A percentile compares a stretch with the other conserved stretches of the same genome.
phyloP scores from a whole-genome alignment of 1,284 basidiomycete species.

The Tilletia setariae region DNA sequence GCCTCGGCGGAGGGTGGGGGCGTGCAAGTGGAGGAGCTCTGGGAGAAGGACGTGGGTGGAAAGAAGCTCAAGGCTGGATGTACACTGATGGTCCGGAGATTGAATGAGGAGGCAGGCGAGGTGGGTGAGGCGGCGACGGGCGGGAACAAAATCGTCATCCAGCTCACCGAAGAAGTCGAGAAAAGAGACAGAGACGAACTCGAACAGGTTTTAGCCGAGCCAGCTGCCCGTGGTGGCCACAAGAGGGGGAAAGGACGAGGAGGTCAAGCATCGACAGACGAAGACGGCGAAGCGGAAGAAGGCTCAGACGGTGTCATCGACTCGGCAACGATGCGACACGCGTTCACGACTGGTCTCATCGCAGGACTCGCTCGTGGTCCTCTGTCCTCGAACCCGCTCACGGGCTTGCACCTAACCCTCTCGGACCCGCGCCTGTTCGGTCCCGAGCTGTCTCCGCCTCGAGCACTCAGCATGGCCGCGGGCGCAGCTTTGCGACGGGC shows the following conservation, averaged over 20 bases:
- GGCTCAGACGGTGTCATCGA: conserved; percentile 26
- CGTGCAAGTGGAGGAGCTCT: conserved; percentile 26
- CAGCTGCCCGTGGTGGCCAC: neutral
- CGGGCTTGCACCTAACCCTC: conserved; percentile 32
- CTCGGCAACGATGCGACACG: conserved; percentile 18
- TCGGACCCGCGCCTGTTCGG: conserved; percentile 33
- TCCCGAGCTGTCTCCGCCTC: conserved; percentile 31
- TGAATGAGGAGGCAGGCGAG: conserved; percentile 26
- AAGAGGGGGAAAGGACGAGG: neutral
- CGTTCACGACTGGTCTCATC: conserved; percentile 29
- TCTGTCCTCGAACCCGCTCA: conserved; percentile 43
- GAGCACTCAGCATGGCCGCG: conserved; percentile 35
- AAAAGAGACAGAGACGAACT: neutral
- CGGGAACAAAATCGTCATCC: conserved; percentile 38
- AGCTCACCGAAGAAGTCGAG: conserved; percentile 18
- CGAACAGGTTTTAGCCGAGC: too few species aligned
- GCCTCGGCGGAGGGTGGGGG: conserved; percentile 6
- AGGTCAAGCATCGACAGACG: neutral
- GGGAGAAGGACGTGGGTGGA: conserved; percentile 45
- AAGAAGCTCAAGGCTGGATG: conserved; percentile 37
- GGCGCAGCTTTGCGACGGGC: conserved; percentile 32
- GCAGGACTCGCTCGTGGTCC: conserved; percentile 47
- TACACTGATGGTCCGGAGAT: conserved; percentile 26
- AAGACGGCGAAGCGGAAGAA: conserved; percentile 3
- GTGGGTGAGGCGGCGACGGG: conserved; percentile 27